Base-by-base conservation (phyloP, 2,329 filamentous ascomycete species). In the Pseudogymnoascus sp. region DNA sequence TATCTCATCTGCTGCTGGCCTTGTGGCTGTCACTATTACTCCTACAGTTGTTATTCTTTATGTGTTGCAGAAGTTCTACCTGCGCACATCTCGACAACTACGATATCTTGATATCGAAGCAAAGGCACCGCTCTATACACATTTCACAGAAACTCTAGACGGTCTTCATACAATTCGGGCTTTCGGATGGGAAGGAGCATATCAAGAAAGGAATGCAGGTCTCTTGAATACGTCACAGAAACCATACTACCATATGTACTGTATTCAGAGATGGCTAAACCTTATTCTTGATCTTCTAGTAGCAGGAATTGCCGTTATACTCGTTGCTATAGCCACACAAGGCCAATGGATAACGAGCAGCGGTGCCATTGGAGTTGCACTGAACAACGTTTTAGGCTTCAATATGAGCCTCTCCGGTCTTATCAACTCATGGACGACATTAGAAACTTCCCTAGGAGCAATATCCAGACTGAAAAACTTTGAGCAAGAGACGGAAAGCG, bases 51-150 rank as follows among this genome's bases (percentile, higher is more conserved):
- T 53, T 35, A 30, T 58, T 15, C 47, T 61, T 30, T 61, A 58
- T 38, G 20, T 58, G 35, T 15, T 61, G 15, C 76, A 77, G 62
- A 75, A 74, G 41, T 68, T 75, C 58, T 79, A 67, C 77, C 1
- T 79, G 12, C 71, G 75, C 5, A 79, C 77, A 4, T 77, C 76
- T 2, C 74, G 77, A 3, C 77, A 78, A 63, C 64, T 79, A 11
- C 74, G 77, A 62, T 71, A 75, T 38, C 66, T 79, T 57, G 77
- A 79, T 38, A 68, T 79, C 20, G 77, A 79, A 64, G 60, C 60
- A 22, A 62, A 62, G 41, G 73, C 76, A 0, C 77, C 77, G 3
- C 68, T 79, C 1, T 79, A 76, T 65, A 76, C 77, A 0, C 72
- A 77, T 59, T 78, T 79, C 61, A 71, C 71, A 6, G 77, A 79